Evolutionary conservation across 768 basidiomycete species (phyloP).

Genomic region (Artomyces pyxidatus): DNA sequence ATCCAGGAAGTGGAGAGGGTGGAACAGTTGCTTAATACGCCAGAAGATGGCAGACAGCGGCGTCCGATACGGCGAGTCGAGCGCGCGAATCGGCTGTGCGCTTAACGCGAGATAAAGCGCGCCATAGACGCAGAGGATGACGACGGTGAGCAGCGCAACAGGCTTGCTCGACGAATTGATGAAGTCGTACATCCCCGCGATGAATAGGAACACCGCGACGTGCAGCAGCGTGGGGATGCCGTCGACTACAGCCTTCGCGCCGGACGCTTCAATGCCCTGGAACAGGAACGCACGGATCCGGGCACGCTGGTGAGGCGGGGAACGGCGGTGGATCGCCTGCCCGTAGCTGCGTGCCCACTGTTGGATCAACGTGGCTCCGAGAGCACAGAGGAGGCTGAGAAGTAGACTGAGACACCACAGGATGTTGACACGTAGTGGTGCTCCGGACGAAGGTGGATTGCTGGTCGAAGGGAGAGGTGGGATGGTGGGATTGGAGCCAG

Average conservation of each 20-base stretch:
- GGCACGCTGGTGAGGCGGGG: conserved; percentile 9
- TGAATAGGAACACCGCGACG: conserved; percentile 10
- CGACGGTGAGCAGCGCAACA: conserved; percentile 1
- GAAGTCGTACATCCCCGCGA: conserved; percentile 10
- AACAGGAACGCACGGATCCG: conserved; percentile 10
- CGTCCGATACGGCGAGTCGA: conserved; percentile 11
- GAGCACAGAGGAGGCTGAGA: conserved; percentile 9
- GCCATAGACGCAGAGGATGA: background rate
- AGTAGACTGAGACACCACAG: conserved; percentile 13
- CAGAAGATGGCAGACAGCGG: conserved; percentile 9
- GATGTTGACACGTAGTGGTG: conserved; percentile 6
- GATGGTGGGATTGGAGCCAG: background rate
- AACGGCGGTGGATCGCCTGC: conserved; percentile 8
- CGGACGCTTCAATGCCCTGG: conserved; percentile 6
- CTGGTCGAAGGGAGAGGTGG: background rate
- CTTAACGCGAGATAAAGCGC: conserved; percentile 3
- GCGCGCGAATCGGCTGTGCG: conserved; percentile 8
- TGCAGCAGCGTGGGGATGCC: conserved; percentile 13
- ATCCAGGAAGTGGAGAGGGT: background rate
- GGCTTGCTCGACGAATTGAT: conserved; percentile 5
- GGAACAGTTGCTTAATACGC: background rate
- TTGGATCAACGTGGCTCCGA: conserved; percentile 7
- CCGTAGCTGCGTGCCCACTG: conserved; percentile 12
- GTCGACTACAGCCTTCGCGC: conserved; percentile 8
- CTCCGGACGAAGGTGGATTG: background rate